Base-by-base conservation (phyloP, 1,284 basidiomycete species). In the Ganoderma sinense region DNA sequence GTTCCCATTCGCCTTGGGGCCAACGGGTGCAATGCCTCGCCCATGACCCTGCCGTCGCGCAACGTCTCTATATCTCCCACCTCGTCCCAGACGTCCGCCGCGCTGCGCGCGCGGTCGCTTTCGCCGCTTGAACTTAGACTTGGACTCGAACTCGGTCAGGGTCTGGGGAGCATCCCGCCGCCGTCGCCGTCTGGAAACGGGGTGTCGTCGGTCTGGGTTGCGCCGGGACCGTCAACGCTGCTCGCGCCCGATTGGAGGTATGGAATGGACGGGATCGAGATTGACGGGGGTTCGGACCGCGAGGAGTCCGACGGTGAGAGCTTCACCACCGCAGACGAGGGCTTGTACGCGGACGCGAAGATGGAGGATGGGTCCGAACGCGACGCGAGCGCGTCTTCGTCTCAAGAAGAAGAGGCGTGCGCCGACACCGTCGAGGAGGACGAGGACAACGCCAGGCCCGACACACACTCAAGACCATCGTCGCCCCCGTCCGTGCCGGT, bases 231-330 rank as follows among this genome's bases (percentile, higher is more conserved):
- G 11, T 14, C 51, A 13, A 55, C 29, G 11, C 10, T 29, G 23
- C 51, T 26, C 23, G 23, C 26, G 51, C 23, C 23, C 8, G 10
- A 10, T 23, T 29, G 51, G 53, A n/a, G 29, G 48, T 23, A 23
- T 51, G 20, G 48, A 23, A 29, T 53, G 2, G 53, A 29, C 20
- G 62, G 33, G 10, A 31, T 18, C 62, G 58, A 53, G 26, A 31
- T 61, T 20, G 58, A 48, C 36, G 39, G 18, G 48, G 18, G 53
- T 40, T 26, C 23, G 20, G 48, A 41, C 6, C 14, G 18, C 1
- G 68, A 45, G n/a, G 60, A 62, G 18, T 45, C 31, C 11, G 66
- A 68, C 33, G 16, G 31, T 23, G 33, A 40, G 26, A 66, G 69
- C 58, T 61, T 61, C 39, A 26, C 6, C 20, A 64, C 69, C 29